These are phyloP conservation scores for Xerocomus brunneocitrinus DNA, from an alignment of 768 basidiomycete genomes.

Conservation along the genomic window DNA sequence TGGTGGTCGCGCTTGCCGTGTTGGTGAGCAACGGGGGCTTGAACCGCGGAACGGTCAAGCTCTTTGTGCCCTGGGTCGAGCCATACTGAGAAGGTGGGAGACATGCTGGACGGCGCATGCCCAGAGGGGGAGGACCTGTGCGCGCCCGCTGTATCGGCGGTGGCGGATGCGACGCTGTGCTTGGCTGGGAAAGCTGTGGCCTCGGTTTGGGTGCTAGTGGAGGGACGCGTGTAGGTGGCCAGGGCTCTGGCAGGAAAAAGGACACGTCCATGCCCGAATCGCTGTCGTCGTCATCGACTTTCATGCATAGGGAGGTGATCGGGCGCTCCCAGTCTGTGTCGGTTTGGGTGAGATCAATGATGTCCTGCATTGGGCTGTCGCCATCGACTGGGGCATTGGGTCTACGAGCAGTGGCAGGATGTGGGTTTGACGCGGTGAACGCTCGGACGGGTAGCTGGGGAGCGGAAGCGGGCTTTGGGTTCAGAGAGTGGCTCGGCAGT, in stretches of 20 bases:
- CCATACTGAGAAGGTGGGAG: constrained; percentile 18
- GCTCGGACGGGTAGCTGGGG: neutral
- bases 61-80: constrained; percentile 18
- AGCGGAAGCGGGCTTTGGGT: constrained; percentile 4
- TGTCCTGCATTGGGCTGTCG: constrained; percentile 14
- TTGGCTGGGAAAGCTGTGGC: neutral
- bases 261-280: constrained; percentile 18
- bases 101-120: constrained; percentile 26
- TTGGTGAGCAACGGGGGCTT: constrained; percentile 24
- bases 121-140: constrained; percentile 23
- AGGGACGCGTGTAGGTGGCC: neutral
- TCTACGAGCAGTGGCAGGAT: neutral
- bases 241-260: constrained; percentile 7
- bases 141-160: constrained; percentile 13
- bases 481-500: constrained; percentile 10
- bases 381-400: neutral
- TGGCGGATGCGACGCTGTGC: neutral
- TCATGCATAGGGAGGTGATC: constrained; percentile 3
- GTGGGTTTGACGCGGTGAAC: neutral
- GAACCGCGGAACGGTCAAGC: constrained; percentile 19
- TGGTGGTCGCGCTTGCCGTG: neutral
- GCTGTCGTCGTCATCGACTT: constrained; percentile 15
- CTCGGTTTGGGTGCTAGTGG: neutral
- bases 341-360: constrained; percentile 20
- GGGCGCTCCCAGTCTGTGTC: constrained; percentile 15